Evolutionary conservation across 2,329 filamentous ascomycete species (phyloP).

Genomic region (Fulvia fulva): DNA sequence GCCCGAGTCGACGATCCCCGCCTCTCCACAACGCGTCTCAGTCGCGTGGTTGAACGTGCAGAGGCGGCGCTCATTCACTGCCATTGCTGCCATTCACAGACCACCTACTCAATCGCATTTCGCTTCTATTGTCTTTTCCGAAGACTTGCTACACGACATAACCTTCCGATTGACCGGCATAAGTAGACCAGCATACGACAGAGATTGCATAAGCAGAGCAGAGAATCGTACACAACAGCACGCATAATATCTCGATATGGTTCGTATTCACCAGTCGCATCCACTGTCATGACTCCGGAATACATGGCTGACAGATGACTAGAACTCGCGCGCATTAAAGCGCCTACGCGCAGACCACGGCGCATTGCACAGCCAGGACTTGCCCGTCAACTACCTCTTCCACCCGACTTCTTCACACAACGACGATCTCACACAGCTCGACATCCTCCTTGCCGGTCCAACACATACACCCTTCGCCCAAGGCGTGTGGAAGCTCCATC

Average conservation of each 20-base stretch:
- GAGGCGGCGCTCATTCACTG: background rate
- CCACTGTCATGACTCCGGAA: too few relatives aligned
- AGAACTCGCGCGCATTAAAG: constrained; percentile 51
- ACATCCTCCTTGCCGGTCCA: constrained; percentile 57
- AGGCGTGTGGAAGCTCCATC: constrained; percentile 57
- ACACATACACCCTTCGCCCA: constrained; percentile 56
- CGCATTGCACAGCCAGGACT: constrained; percentile 50
- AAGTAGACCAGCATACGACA: constrained; percentile 1
- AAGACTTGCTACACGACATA: background rate
- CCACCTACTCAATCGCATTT: background rate
- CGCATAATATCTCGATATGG: background rate
- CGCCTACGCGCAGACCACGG: constrained; percentile 59
- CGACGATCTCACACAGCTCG: constrained; percentile 56
- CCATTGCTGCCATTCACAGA: background rate
- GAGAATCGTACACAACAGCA: background rate
- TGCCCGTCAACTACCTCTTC: constrained; percentile 62
- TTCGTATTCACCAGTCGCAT: background rate
- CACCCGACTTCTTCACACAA: constrained; percentile 37
- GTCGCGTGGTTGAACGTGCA: background rate
- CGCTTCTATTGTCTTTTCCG: background rate
- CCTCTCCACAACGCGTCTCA: background rate
- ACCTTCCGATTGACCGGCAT: background rate
- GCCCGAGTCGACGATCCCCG: background rate
- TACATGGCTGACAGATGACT: background rate
- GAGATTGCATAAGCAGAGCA: background rate